Percentiles rank a stretch among this genome's conserved stretches.
Conservation (phyloP, 2,329 filamentous ascomycete genomes). For the Waltergamsia citrina region DNA sequence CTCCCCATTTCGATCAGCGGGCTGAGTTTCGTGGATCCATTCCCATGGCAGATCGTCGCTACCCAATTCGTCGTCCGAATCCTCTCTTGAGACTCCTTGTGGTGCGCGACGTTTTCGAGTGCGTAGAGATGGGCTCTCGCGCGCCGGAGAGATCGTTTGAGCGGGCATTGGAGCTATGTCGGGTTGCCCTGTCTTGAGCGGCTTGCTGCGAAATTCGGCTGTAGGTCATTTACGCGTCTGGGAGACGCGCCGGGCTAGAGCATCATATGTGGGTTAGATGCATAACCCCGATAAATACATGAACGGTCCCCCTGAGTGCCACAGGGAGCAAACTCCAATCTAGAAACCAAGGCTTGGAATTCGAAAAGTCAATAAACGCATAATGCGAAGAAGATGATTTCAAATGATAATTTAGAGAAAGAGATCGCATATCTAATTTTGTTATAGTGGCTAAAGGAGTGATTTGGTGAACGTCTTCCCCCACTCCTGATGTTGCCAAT, state of each 20-base stretch:
- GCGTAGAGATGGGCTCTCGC: not conserved
- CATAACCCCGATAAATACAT: constrained; percentile 7
- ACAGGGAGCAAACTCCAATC: too few species aligned
- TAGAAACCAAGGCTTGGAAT: too few species aligned
- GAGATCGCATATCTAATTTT: too few species aligned
- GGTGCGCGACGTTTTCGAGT: constrained; percentile 6
- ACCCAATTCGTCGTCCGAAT: constrained; percentile 82
- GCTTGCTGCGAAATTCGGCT: not conserved
- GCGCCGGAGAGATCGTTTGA: not conserved
- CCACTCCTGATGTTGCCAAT: too few species aligned
- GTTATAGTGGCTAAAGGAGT: too few species aligned
- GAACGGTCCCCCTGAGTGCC: too few species aligned
- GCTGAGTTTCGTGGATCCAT: constrained; percentile 57
- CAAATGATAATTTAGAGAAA: too few species aligned
- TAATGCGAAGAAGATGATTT: too few species aligned
- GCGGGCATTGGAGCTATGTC: not conserved
- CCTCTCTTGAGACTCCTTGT: constrained; percentile 58
- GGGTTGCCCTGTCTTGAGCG: not conserved
- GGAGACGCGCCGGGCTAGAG: constrained; percentile 8
- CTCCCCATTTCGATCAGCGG: constrained; percentile 8
- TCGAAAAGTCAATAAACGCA: too few species aligned
- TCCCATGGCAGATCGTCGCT: constrained; percentile 66
- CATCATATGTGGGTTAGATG: constrained; percentile 2
- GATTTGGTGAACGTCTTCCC: too few species aligned
- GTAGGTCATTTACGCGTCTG: constrained; percentile 7